Conservation (phyloP, 495 filamentous ascomycete genomes). For the Neurospora sp. region DNA sequence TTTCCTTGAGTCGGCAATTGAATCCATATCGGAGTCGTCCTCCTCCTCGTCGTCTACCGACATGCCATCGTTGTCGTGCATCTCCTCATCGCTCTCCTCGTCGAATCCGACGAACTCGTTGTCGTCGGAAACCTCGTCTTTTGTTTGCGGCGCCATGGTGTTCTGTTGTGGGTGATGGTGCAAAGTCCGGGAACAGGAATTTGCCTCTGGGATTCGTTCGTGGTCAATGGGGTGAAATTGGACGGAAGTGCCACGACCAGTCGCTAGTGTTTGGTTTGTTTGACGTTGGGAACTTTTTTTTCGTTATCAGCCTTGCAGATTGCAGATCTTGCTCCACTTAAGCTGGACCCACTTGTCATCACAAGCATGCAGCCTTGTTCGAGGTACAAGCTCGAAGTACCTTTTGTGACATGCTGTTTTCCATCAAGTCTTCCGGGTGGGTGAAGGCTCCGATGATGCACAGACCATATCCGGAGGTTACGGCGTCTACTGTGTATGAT, state of each 20-base stretch:
- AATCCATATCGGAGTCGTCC: background rate
- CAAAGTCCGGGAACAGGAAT: background rate
- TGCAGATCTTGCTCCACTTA: conserved; percentile 2
- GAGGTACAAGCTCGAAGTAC: background rate
- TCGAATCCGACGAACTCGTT: conserved; percentile 26
- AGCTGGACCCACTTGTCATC: background rate
- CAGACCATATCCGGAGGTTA: background rate
- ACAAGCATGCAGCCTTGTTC: conserved; percentile 8
- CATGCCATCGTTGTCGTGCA: conserved; percentile 1
- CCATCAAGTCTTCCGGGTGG: background rate
- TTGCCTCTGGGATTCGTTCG: background rate
- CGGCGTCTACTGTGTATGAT: background rate
- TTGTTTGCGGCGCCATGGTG: conserved; percentile 8
- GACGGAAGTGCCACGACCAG: background rate
- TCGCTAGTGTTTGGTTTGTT: conserved; percentile 3
- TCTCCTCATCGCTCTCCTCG: conserved; percentile 17
- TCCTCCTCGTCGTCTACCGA: conserved; percentile 24
- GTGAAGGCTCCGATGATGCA: background rate
- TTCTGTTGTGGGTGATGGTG: background rate
- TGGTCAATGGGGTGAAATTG: background rate
- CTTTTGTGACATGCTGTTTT: background rate
- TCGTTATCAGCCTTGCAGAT: conserved; percentile 19
- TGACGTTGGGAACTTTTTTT: conserved; percentile 23
- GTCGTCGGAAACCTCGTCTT: conserved; percentile 16
- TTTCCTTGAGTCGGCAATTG: background rate